These are phyloP conservation scores for Pterocarpus macrocarpus DNA, from an alignment of 306 rosid genomes.

Conservation along the genomic window DNA sequence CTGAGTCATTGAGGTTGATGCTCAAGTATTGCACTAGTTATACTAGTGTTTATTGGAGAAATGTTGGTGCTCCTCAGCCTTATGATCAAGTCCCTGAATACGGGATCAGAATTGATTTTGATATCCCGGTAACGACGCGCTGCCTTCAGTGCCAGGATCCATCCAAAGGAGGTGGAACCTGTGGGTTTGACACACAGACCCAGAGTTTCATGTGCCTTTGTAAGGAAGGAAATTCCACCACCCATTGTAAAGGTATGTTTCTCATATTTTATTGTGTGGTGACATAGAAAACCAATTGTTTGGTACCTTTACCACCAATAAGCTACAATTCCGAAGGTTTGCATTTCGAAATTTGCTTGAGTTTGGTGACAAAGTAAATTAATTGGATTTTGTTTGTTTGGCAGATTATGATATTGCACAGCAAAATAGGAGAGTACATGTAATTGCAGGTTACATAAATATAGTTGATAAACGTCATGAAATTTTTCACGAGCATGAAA, in stretches of 20 bases:
- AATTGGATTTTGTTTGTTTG: slow-evolving; percentile 15
- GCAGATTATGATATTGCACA: slow-evolving; percentile 61
- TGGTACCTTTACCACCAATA: neutral
- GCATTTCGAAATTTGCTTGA: neutral
- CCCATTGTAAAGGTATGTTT: slow-evolving; percentile 72
- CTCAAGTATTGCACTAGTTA: slow-evolving; percentile 79
- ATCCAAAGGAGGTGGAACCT: slow-evolving; percentile 77
- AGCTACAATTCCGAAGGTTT: neutral
- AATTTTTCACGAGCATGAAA: neutral
- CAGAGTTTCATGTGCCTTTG: slow-evolving; percentile 78
- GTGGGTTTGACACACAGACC: slow-evolving; percentile 72
- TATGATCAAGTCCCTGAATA: slow-evolving; percentile 84
- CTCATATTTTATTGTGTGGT: neutral
- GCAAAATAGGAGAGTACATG: slow-evolving; percentile 54
- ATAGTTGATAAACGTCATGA: neutral
- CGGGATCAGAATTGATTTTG: slow-evolving; percentile 84
- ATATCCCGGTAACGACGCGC: slow-evolving; percentile 68
- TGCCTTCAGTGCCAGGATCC: slow-evolving; percentile 89
- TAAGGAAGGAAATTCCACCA: slow-evolving; percentile 68
- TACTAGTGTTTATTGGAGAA: slow-evolving; percentile 85
- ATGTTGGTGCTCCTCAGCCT: slow-evolving; percentile 72
- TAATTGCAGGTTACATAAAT: slow-evolving; percentile 70
- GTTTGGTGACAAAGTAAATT: neutral
- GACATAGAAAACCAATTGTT: neutral
- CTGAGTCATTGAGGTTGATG: slow-evolving; percentile 80